Conservation (phyloP, 164 flowering plant species). For the Vitis vinifera region ASM3070453v1 NC_081811.1:3975001-3975500, state of each 20-base stretch:
- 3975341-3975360: slow-evolving; percentile 45
- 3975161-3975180: slow-evolving; percentile 69
- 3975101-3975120: slow-evolving; percentile 52
- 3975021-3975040: slow-evolving; percentile 92
- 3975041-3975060: slow-evolving; percentile 76
- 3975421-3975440: slow-evolving; percentile 93
- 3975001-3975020: slow-evolving; percentile 79
- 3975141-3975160: slow-evolving; percentile 97
- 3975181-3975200: slow-evolving; percentile 81
- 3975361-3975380: slow-evolving; percentile 45
- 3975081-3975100: slow-evolving; percentile 52
- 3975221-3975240: slow-evolving; percentile 1
- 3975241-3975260: background rate
- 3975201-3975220: slow-evolving; percentile 96
- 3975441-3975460: slow-evolving; percentile 91
- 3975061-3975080: slow-evolving; percentile 63
- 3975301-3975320: slow-evolving; percentile 48
- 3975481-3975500: slow-evolving; percentile 87
- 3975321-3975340: slow-evolving; percentile 82
- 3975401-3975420: slow-evolving; percentile 81
- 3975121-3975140: slow-evolving; percentile 95
- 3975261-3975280: background rate
- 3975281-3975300: background rate
- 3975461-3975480: slow-evolving; percentile 99
- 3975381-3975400: slow-evolving; percentile 73